Evolutionary conservation across 2,329 filamentous ascomycete species (phyloP), one percentile per base, ranked within the genome.

Genomic region (Echinosphaeria canescens): DNA sequence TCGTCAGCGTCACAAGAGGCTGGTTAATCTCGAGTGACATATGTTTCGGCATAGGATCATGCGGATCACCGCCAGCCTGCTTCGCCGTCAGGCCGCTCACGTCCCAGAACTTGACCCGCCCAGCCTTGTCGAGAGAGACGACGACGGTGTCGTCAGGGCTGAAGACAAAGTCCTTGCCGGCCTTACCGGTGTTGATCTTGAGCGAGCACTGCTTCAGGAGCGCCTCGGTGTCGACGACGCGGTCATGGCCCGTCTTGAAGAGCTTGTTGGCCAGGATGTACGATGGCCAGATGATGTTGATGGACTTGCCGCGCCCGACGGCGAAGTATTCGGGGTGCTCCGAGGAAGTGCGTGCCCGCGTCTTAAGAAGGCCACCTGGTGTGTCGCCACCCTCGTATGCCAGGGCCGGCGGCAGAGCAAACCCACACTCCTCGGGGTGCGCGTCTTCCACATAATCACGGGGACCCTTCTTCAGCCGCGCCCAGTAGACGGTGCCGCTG

Each of bases 41-140:
- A 28, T 61, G 55, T 2, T 56, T 59, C 7, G 65, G 65, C 41
- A 60, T 44, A 2, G 61, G 59, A 29, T 50, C 53, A 33, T 55
- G 53, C 9, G 54, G 48, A 33, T 64, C 57, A n/a, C n/a, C n/a
- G 8, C 54, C 57, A 31, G 46, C 53, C 33, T 63, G 56, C 38
- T 58, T 56, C 12, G 60, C 54, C 3, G 61, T 75, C 29, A 93
- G 61, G 32, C 78, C 69, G 31, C 78, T 78, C 36, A 95, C 80
- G 47, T 98, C 88, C 90, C 88, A 98, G 58, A 98, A 93, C 50
- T 91, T 88, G 53, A 95, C 74, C 33, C 81, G 74, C 25, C 88
- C 90, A 31, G 82, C 85, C 56, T 98, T 98, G 49, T 98, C 90
- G 27, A 98, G 67, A 26, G 85, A 93, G 25, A 90, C 84, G 38